Conservation (phyloP, 495 filamentous ascomycete genomes). For the Penicillium atrosanguineum region DNA sequence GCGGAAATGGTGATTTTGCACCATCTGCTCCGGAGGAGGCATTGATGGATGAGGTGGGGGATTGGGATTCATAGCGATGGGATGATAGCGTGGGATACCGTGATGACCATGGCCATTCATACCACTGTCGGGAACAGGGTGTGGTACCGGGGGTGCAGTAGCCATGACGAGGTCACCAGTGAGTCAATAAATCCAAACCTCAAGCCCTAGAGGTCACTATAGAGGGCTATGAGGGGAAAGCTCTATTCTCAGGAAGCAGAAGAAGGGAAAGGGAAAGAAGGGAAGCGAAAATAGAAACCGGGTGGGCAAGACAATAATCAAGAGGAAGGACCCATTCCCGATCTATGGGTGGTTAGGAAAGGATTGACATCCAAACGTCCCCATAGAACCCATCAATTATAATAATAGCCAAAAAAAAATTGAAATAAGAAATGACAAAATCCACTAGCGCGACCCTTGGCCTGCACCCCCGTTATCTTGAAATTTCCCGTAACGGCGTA, state of each 20-base stretch:
- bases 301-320: slow-evolving; percentile 18
- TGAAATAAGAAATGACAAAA: slow-evolving; percentile 25
- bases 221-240: neutral
- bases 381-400: slow-evolving; percentile 16
- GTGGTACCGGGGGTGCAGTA: slow-evolving; percentile 40
- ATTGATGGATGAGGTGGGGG: slow-evolving; percentile 32
- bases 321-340: slow-evolving; percentile 23
- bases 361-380: slow-evolving; percentile 26
- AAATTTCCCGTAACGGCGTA: slow-evolving; percentile 29
- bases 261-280: slow-evolving; percentile 11
- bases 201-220: neutral
- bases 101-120: slow-evolving; percentile 38
- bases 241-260: neutral
- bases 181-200: neutral
- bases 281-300: slow-evolving; percentile 5
- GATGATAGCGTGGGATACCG: slow-evolving; percentile 43
- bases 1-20: slow-evolving; percentile 40
- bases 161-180: slow-evolving; percentile 29
- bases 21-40: slow-evolving; percentile 36
- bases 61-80: slow-evolving; percentile 49
- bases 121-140: slow-evolving; percentile 35
- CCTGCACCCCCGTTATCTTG: slow-evolving; percentile 32
- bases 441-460: slow-evolving; percentile 31
- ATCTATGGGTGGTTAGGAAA: slow-evolving; percentile 31
- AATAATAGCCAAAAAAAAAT: slow-evolving; percentile 16